Percentiles rank a stretch among this genome's conserved stretches.
These are phyloP conservation scores for Candida khao-thaluensis DNA, from an alignment of 805 yeast genomes.

Conservation along the genomic window DNA sequence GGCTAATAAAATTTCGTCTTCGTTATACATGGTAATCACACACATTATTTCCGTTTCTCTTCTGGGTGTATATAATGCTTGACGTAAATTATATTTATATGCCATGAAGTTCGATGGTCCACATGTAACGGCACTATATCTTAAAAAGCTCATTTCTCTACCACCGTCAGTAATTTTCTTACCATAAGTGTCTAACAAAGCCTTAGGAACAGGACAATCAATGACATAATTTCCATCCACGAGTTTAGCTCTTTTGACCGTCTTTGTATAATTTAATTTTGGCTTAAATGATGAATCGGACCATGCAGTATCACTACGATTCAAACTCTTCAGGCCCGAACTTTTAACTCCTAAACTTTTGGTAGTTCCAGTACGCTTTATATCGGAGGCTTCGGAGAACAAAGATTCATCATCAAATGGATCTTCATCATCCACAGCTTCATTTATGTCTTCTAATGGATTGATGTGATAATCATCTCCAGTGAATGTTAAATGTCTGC, in stretches of 20 bases:
- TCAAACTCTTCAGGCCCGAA: neutral
- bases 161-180: slow-evolving; percentile 32
- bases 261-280: slow-evolving; percentile 40
- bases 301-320: slow-evolving; percentile 14
- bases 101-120: slow-evolving; percentile 71
- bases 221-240: slow-evolving; percentile 45
- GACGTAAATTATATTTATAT: slow-evolving; percentile 77
- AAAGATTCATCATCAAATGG: slow-evolving; percentile 46
- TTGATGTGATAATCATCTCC: slow-evolving; percentile 42
- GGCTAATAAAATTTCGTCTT: slow-evolving; percentile 77
- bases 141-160: slow-evolving; percentile 77
- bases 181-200: slow-evolving; percentile 37
- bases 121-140: slow-evolving; percentile 93
- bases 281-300: slow-evolving; percentile 36
- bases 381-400: slow-evolving; percentile 41
- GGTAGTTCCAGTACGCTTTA: slow-evolving; percentile 30
- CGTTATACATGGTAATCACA: slow-evolving; percentile 88
- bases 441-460: slow-evolving; percentile 38
- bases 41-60: slow-evolving; percentile 83
- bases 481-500: slow-evolving; percentile 21
- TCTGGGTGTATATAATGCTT: slow-evolving; percentile 71
- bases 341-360: slow-evolving; percentile 13
- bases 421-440: slow-evolving; percentile 22
- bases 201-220: slow-evolving; percentile 42
- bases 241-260: slow-evolving; percentile 41